Evolutionary conservation across 345 rosid species (phyloP), one percentile per base, ranked within the genome.

Genomic region (Melastoma malabathricum): DNA sequence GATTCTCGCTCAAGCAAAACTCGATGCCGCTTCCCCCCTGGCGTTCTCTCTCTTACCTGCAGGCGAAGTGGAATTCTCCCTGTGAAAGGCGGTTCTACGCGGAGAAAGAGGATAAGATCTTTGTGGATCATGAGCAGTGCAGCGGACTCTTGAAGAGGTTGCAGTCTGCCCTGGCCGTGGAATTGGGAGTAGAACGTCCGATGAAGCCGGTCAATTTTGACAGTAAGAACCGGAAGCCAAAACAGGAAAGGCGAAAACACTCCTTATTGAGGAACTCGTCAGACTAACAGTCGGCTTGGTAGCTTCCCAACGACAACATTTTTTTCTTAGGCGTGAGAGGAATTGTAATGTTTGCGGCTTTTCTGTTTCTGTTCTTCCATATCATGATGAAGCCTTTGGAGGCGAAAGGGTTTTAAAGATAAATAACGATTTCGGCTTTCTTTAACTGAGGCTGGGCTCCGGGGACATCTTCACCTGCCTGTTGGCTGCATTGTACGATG

Each of bases 21-120:
- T 84, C 96, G 4, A 90, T 90, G 98, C 89, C 92, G 10, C 72
- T 90, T 44, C 98, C 98, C 60, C 98, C 98, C 0, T 90, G 98
- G 98, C 80, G 98, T 62, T 86, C 98, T 4, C 68, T 86, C 6
- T 75, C 80, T 51, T 86, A 90, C 63, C 66, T 90, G 70, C 79
- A 77, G 58, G 86, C 94, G 2, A 86, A 90, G 68, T 90, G 98
- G 98, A 68, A 68, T 52, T 84, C 96, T 0, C 80, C 79, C 0
- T 64, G 75, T 66, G 74, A 75, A 63, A 75, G 96, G 22, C 75
- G 57, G 63, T 59, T 76, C 3, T 51, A 50, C 52, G 88, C 75
- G 0, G 73, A 69, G 22, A 67, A 66, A 10, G 71, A 57, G 12
- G 54, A 61, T 9, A 18, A 56, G 39, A 50, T 50, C 57, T 61